Conservation (phyloP, 352 stramenopile species). For the Pythium sukuiense region DNA sequence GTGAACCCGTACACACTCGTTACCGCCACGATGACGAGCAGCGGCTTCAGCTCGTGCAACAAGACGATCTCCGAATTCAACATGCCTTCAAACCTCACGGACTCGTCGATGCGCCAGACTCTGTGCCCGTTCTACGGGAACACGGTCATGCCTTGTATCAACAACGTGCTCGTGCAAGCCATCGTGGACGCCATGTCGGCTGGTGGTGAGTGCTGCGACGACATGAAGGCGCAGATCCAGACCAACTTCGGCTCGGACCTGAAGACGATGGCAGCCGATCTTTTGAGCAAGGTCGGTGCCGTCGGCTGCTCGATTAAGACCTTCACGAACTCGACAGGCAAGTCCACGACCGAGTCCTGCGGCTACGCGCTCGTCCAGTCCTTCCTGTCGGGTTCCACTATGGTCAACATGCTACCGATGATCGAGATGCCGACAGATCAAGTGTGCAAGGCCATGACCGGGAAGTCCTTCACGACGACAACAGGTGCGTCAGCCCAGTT, state of each 20-base stretch:
- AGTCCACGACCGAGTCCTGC: conserved; percentile 35
- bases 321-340: conserved; percentile 31
- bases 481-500: conserved; percentile 27
- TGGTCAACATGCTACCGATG: conserved; percentile 18
- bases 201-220: conserved; percentile 41
- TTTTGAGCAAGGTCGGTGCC: conserved; percentile 32
- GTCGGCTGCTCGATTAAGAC: conserved; percentile 39
- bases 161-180: conserved; percentile 33
- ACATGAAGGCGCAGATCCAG: conserved; percentile 37
- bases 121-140: conserved; percentile 35
- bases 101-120: conserved; percentile 9
- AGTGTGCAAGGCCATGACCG: conserved; percentile 46
- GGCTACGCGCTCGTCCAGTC: conserved; percentile 31
- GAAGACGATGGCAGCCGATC: conserved; percentile 28
- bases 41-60: conserved; percentile 30
- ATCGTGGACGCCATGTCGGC: conserved; percentile 22
- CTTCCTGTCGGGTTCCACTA: conserved; percentile 22
- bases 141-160: conserved; percentile 38
- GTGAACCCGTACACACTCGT: conserved; percentile 34
- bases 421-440: conserved; percentile 46
- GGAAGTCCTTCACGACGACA: conserved; percentile 41
- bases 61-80: conserved; percentile 23
- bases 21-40: conserved; percentile 19
- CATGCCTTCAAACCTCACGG: conserved; percentile 6
- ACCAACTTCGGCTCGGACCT: conserved; percentile 36